Percentiles rank a stretch among this genome's conserved stretches.
phyloP scores from a whole-genome alignment of 2,329 filamentous ascomycete species.

The Colletotrichum echinochloae region DNA sequence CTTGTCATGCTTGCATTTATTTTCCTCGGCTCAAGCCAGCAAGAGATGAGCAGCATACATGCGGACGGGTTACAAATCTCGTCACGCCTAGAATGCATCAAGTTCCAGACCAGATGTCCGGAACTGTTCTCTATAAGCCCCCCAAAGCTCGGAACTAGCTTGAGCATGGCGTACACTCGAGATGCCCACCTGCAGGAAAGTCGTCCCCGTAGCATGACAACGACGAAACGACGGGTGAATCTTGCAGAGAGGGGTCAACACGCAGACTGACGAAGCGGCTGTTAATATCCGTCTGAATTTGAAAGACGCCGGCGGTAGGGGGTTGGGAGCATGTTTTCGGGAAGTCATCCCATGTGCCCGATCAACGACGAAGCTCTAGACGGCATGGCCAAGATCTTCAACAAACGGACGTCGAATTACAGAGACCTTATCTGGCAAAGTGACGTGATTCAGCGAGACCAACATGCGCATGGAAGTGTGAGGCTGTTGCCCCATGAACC shows the following conservation, averaged over 20 bases:
- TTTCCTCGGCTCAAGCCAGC: background rate
- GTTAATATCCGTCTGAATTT: constrained; percentile 66
- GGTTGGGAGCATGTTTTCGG: constrained; percentile 67
- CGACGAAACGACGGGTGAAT: constrained; percentile 39
- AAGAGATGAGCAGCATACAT: background rate
- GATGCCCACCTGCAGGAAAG: background rate
- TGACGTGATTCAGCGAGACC: constrained; percentile 58
- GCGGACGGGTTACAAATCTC: background rate
- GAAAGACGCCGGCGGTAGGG: constrained; percentile 62
- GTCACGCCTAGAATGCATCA: background rate
- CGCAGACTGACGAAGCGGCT: constrained; percentile 66
- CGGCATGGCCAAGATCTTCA: constrained; percentile 60
- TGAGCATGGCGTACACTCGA: background rate
- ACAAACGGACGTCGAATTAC: constrained; percentile 64
- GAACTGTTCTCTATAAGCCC: background rate
- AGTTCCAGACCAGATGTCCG: background rate
- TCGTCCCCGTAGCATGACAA: constrained; percentile 4
- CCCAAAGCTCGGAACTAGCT: background rate
- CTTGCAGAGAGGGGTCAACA: constrained; percentile 54
- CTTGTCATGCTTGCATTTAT: background rate
- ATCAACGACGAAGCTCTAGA: constrained; percentile 54
- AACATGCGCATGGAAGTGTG: constrained; percentile 71
- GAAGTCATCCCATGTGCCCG: constrained; percentile 58
- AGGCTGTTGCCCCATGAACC: constrained; percentile 62
- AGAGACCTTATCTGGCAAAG: constrained; percentile 66